Percentiles rank a stretch among this genome's conserved stretches.
These are phyloP conservation scores for Solanum bukasovii DNA, from an alignment of 257 asterid species.

Conservation along the genomic window DNA sequence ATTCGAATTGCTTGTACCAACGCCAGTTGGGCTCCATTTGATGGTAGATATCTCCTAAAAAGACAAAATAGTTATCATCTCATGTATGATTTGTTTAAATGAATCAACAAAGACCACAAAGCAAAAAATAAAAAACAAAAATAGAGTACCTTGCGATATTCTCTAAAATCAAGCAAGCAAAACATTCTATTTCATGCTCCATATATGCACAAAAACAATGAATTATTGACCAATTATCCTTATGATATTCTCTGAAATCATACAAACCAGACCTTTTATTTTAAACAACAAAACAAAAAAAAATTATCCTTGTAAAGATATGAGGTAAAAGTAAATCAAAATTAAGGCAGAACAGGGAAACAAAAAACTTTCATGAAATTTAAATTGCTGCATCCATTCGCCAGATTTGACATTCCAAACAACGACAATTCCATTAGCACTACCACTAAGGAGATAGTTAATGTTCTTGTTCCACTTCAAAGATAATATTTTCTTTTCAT, in stretches of 20 bases:
- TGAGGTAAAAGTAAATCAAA: neutral
- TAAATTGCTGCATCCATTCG: neutral
- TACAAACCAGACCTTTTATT: neutral
- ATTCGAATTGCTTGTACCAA: neutral
- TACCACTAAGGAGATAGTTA: neutral
- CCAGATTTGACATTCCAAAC: neutral
- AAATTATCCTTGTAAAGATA: too few relatives aligned
- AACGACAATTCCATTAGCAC: neutral
- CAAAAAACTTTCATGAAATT: neutral
- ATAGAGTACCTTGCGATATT: neutral
- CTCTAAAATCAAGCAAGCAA: neutral
- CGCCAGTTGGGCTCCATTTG: neutral
- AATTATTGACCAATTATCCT: neutral
- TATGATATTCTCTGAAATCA: neutral
- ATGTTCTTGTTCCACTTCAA: neutral
- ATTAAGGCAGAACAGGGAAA: too few relatives aligned
- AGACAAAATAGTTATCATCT: too few relatives aligned
- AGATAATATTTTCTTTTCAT: neutral
- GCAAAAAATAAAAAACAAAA: too few relatives aligned
- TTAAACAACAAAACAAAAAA: too few relatives aligned
- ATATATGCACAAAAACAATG: too few relatives aligned
- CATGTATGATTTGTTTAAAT: neutral
- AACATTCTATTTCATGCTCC: neutral
- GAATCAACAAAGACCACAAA: neutral
- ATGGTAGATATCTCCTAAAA: neutral